Conservation (phyloP, 257 asterid genomes). For the Paraleonurus japonicus region DNA sequence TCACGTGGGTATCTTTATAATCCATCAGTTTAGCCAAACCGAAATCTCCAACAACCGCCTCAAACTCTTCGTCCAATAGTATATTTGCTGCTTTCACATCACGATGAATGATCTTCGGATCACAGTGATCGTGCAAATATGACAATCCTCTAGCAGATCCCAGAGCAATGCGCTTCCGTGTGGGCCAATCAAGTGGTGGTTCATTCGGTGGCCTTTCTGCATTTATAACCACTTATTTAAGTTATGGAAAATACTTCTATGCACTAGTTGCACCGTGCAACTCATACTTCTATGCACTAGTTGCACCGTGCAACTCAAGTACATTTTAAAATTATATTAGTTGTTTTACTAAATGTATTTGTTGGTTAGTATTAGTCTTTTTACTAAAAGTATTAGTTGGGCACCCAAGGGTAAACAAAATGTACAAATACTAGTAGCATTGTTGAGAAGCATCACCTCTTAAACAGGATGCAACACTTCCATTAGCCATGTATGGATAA, state of each 20-base stretch:
- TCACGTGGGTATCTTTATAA: constrained; percentile 55
- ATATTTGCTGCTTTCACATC: constrained; percentile 64
- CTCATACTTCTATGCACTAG: too few relatives aligned
- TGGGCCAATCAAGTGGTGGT: constrained; percentile 51
- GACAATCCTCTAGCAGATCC: constrained; percentile 59
- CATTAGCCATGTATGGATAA: constrained; percentile 63
- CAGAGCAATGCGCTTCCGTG: constrained; percentile 50
- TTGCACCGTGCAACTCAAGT: too few relatives aligned
- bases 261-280: too few relatives aligned
- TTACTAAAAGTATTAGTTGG: too few relatives aligned
- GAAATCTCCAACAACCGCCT: constrained; percentile 64
- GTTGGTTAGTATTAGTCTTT: too few relatives aligned
- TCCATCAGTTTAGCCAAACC: constrained; percentile 64
- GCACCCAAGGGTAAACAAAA: neutral
- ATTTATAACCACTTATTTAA: constrained; percentile 1
- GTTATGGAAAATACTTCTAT: neutral
- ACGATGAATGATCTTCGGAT: constrained; percentile 57
- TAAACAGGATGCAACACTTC: constrained; percentile 61
- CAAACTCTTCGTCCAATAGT: constrained; percentile 56
- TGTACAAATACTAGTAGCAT: neutral
- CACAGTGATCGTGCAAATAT: constrained; percentile 58
- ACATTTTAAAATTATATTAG: too few relatives aligned
- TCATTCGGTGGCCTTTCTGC: constrained; percentile 54
- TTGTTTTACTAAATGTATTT: too few relatives aligned
- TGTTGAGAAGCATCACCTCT: constrained; percentile 38